Conservation (phyloP, 176 grass and related monocot species). For the Oryza meyeriana region DNA sequence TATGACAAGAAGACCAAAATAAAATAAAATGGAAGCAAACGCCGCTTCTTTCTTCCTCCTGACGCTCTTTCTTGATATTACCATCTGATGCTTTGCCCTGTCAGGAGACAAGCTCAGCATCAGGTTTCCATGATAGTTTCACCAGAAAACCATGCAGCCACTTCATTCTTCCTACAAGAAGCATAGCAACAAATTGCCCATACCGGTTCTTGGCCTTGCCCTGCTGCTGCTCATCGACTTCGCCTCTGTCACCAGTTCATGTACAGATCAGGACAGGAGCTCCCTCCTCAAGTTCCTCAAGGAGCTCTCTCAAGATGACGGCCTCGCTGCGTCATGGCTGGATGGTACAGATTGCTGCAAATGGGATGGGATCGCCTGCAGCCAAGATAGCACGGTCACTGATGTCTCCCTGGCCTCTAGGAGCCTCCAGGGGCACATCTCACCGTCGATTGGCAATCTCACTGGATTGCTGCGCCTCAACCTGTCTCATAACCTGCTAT, state of each 20-base stretch:
- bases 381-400: neutral
- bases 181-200: neutral
- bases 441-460: neutral
- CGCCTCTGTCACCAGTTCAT: neutral
- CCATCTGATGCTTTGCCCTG: neutral
- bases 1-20: neutral
- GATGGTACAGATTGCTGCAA: constrained; percentile 9
- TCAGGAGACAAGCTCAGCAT: neutral
- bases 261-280: constrained; percentile 20
- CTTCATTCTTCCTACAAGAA: neutral
- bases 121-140: constrained; percentile 18
- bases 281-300: constrained; percentile 36
- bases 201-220: neutral
- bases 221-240: constrained; percentile 18
- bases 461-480: neutral
- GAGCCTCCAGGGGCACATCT: constrained; percentile 14
- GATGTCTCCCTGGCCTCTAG: neutral
- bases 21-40: neutral
- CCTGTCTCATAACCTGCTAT: constrained; percentile 25
- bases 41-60: neutral
- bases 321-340: constrained; percentile 13
- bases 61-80: neutral
- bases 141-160: constrained; percentile 18
- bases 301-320: neutral
- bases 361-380: constrained; percentile 36